These are phyloP conservation scores for Sugiyamaella floridensis DNA, from an alignment of 805 yeast genomes.

Conservation along the genomic window DNA sequence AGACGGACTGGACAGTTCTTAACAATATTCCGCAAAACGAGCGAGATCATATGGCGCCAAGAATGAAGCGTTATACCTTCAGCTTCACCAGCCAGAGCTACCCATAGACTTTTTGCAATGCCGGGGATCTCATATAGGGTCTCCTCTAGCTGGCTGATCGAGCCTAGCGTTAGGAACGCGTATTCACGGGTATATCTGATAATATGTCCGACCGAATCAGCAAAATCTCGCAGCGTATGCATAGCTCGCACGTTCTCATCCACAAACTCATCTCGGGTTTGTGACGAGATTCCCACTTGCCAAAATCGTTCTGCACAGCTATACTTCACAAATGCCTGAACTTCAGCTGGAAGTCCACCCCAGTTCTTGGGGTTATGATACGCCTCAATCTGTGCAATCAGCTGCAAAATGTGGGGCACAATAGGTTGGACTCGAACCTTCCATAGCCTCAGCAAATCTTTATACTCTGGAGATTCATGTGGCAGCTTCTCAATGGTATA, in stretches of 20 bases:
- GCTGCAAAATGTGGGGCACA: conserved; percentile 80
- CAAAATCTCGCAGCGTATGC: conserved; percentile 89
- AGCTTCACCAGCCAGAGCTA: conserved; percentile 76
- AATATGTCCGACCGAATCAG: conserved; percentile 95
- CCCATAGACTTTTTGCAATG: conserved; percentile 69
- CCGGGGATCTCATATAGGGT: conserved; percentile 82
- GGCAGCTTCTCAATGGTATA: conserved; percentile 88
- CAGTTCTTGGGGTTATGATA: conserved; percentile 92
- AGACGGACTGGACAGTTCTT: conserved; percentile 77
- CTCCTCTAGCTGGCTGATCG: conserved; percentile 83
- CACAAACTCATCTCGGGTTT: conserved; percentile 87
- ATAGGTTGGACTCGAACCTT: conserved; percentile 89
- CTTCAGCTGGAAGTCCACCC: conserved; percentile 79
- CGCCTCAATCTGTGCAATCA: conserved; percentile 84
- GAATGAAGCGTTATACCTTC: conserved; percentile 89
- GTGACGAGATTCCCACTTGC: conserved; percentile 97
- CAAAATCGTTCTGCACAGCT: conserved; percentile 91
- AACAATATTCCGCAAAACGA: conserved; percentile 78
- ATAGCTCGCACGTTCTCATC: conserved; percentile 93
- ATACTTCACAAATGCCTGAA: conserved; percentile 83
- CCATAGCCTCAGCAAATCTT: conserved; percentile 71
- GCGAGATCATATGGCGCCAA: conserved; percentile 94
- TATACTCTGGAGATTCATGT: conserved; percentile 69
- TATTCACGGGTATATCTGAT: conserved; percentile 94
- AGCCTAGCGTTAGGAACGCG: conserved; percentile 82